These are phyloP conservation scores for Acanthamoeba castellanii DNA, from an alignment of 208 protist genomes.

Conservation along the genomic window DNA sequence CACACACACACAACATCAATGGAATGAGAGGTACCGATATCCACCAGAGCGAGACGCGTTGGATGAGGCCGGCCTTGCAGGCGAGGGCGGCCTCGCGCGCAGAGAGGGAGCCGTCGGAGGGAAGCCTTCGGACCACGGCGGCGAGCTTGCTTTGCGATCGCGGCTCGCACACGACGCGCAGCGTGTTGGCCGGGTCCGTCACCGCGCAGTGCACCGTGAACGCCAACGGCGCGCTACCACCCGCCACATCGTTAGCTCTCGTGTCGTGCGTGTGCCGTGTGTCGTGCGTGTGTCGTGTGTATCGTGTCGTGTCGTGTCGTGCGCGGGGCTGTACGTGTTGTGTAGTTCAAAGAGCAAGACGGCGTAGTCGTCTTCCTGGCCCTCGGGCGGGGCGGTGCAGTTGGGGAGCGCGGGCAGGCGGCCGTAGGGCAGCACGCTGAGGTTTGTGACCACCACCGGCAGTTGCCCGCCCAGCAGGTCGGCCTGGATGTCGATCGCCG, in stretches of 20 bases:
- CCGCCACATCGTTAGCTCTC: not conserved
- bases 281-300: too few species aligned
- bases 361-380: conserved; percentile 8
- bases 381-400: not conserved
- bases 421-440: conserved; percentile 10
- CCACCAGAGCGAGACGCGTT: conserved; percentile 16
- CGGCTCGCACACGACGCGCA: not conserved
- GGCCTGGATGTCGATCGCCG: conserved; percentile 7
- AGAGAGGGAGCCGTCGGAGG: not conserved
- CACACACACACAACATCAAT: not conserved
- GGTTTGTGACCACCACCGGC: not conserved
- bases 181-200: not conserved
- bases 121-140: not conserved
- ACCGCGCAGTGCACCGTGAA: conserved; percentile 30
- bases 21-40: not conserved
- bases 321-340: not conserved
- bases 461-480: not conserved
- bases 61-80: not conserved
- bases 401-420: not conserved
- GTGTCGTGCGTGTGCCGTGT: too few species aligned
- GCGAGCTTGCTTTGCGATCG: not conserved
- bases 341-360: not conserved
- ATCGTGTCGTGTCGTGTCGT: not conserved
- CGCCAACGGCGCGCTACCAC: not conserved
- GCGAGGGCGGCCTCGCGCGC: not conserved